phyloP scores from a whole-genome alignment of 768 basidiomycete genomes.

The Agrocybe pediades region DNA sequence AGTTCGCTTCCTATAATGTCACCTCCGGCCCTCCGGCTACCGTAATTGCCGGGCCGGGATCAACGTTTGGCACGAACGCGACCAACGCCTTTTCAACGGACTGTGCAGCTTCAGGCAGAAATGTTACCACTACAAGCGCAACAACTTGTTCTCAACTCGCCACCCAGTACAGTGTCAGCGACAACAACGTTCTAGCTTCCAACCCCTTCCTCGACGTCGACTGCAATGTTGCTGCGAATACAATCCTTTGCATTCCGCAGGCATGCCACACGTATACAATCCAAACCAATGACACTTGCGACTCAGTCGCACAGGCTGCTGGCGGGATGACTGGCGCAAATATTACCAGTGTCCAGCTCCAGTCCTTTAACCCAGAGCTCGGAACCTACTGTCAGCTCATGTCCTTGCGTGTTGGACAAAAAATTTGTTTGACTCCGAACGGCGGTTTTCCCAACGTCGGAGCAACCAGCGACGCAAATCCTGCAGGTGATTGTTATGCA shows the following conservation, averaged over 20 bases:
- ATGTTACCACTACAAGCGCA: neutral
- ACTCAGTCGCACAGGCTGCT: neutral
- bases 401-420: neutral
- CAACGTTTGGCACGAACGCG: neutral
- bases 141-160: slow-evolving; percentile 2
- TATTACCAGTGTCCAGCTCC: slow-evolving; percentile 3
- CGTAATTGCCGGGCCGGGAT: neutral
- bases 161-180: slow-evolving; percentile 1
- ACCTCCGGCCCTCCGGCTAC: neutral
- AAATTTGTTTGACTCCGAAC: slow-evolving; percentile 1
- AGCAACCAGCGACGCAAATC: neutral
- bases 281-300: slow-evolving; percentile 4
- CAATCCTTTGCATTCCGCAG: slow-evolving; percentile 1
- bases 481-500: neutral
- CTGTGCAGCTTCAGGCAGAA: slow-evolving; percentile 3
- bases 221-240: neutral
- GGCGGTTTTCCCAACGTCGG: slow-evolving; percentile 1
- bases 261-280: neutral
- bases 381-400: slow-evolving; percentile 2
- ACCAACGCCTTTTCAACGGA: neutral
- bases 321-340: neutral
- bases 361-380: neutral
- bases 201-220: slow-evolving; percentile 2
- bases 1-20: slow-evolving; percentile 6
- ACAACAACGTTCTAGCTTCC: neutral